phyloP scores from a whole-genome alignment of 345 rosid genomes.

The Chamaenerion angustifolium region DNA sequence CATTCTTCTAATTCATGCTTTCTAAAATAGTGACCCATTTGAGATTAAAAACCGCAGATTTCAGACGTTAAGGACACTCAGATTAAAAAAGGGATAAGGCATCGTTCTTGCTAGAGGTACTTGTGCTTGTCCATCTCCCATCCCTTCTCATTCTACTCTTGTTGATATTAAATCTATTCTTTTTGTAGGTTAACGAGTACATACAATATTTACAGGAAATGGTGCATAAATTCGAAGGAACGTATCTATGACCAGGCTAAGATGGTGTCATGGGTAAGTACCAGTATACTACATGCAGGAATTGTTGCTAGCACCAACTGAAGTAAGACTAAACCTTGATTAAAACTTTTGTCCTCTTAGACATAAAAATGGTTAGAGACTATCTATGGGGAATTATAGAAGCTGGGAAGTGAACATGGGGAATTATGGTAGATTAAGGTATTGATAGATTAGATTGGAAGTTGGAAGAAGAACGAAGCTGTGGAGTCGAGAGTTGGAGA shows the following conservation, averaged over 20 bases:
- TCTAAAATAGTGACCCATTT: too few relatives aligned
- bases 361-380: constrained; percentile 43
- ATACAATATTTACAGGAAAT: constrained; percentile 83
- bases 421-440: too few relatives aligned
- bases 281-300: too few relatives aligned
- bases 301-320: too few relatives aligned
- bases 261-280: constrained; percentile 53
- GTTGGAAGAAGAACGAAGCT: too few relatives aligned
- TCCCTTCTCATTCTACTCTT: not conserved
- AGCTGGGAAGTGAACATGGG: too few relatives aligned
- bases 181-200: constrained; percentile 71
- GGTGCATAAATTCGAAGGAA: constrained; percentile 53
- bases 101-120: constrained; percentile 85
- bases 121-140: not conserved
- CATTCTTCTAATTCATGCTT: too few relatives aligned
- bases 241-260: constrained; percentile 55
- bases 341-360: constrained; percentile 8
- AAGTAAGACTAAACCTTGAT: not conserved
- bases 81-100: constrained; percentile 97
- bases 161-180: not conserved
- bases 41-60: constrained; percentile 31
- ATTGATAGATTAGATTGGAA: too few relatives aligned
- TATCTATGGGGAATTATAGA: too few relatives aligned
- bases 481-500: too few relatives aligned
- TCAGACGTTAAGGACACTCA: constrained; percentile 74